Base-by-base conservation (phyloP, 2,329 filamentous ascomycete species). In the Pseudogymnoascus sp. region DNA sequence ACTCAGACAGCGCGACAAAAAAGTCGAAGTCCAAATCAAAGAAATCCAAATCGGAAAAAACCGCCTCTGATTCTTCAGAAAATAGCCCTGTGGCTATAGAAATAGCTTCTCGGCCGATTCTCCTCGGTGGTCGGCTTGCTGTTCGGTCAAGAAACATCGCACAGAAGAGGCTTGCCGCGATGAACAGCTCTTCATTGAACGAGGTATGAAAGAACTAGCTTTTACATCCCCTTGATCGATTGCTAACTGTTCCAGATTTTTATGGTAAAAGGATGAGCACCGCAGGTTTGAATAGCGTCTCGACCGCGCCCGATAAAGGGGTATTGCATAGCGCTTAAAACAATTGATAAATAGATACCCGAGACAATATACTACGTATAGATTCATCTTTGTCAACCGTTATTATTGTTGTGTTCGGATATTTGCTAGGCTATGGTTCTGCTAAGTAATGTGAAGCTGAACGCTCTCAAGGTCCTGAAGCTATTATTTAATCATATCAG, bases 111-210 rank as follows among this genome's bases (percentile, higher is more conserved):
- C 76, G 73, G 48, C 76, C 76, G 26, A 79, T 75, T 28, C 77
- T 78, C 61, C 75, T 71, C 62, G 74, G 73, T 71, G 74, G 80
- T 56, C 82, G 90, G 64, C 89, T 92, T 71, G 82, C 88, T 59
- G 83, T 92, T 52, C 79, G 92, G 64, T 84, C 89, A 65, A 81
- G 90, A 62, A 90, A 92, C 72, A 96, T 97, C 68, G 87, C 87
- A 60, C 89, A 94, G 67, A 97, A 97, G 77, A 85, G 84, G 67
- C 83, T 86, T 76, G 91, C 92, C 2, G 82, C 91, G 61, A 81
- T 90, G 76, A 89, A 96, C 72, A 81, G 85, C 56, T 84, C 87
- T 69, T 89, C 91, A 12, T 74, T 97, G 69, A 92, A 92, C 71
- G 91, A 96, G 84, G 89, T 92, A 75, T 52, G 45, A 15, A 72